Base-by-base conservation (phyloP, 106 monocot species). In the Phalaenopsis aphrodite region DNA sequence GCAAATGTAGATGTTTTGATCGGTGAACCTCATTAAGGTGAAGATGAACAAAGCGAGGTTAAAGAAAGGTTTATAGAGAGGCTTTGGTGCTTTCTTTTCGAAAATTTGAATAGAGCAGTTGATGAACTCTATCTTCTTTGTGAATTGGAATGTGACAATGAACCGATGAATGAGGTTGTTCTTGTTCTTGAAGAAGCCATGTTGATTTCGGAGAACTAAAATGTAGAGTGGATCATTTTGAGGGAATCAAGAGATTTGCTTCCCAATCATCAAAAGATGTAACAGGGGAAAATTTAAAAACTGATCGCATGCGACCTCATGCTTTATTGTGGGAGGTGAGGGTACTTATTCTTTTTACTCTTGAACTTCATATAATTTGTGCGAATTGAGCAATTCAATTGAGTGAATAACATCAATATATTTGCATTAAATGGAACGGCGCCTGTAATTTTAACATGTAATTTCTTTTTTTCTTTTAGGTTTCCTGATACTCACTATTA, bases 81-180 rank as follows among this genome's bases (percentile, higher is more conserved):
- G 79, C 90, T 97, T 57, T 97, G 97, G 97, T 90, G 94, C 79
- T 97, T 94, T 78, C 92, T 97, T 77, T 97, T 97, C 88, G 97
- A 97, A 82, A 97, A 94, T 85, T 78, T 97, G 8, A 97, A 97
- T 84, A 88, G 97, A 80, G 92, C 94, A 76, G 86, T 94, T 78
- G 97, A 97, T 82, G 97, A 97, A 90, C 94, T 97, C 61, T 97
- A 97, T 83, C 97, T 97, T 75, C 88, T 94, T 18, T 97, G 97
- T 90, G 97, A 97, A 80, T 81, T 94, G 74, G 97, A 97, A 85
- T 97, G 94, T 77, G 97, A 94, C 75, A 85, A 89, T 84, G 90
- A 92, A 72, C 94, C 94, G 85, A 97, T 97, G 80, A 80, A 97
- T 78, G 97, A 97, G 76, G 92, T 90, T 78, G 87, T 90, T 78